phyloP scores from a whole-genome alignment of 192 early-diverging fungal species.

The Pilobolus umbonatus region DNA sequence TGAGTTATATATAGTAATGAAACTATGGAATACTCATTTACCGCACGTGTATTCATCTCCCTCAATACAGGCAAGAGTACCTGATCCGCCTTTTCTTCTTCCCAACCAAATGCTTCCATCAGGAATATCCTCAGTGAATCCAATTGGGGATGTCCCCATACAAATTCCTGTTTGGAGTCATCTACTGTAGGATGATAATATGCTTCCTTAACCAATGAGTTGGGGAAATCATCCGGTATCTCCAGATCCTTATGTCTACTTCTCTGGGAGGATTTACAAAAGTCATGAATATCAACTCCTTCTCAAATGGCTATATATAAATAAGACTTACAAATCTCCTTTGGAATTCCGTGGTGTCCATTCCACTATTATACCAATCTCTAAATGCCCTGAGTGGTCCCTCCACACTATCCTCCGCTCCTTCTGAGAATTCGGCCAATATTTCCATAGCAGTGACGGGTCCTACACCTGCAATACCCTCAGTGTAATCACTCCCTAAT shows the following conservation, averaged over 20 bases:
- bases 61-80: conserved; percentile 67
- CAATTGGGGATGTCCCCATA: conserved; percentile 72
- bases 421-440: conserved; percentile 62
- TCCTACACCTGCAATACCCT: conserved; percentile 83
- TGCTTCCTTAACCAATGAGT: conserved; percentile 67
- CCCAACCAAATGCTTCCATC: conserved; percentile 56
- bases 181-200: conserved; percentile 82
- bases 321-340: conserved; percentile 44
- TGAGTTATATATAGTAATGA: not conserved
- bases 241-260: conserved; percentile 60
- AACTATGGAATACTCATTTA: not conserved
- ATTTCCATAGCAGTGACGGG: conserved; percentile 88
- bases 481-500: conserved; percentile 97
- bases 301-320: not conserved
- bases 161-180: conserved; percentile 46
- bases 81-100: conserved; percentile 59
- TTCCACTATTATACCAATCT: conserved; percentile 38
- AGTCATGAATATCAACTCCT: not conserved
- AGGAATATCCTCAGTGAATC: conserved; percentile 62
- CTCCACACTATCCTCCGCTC: conserved; percentile 34
- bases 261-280: conserved; percentile 30
- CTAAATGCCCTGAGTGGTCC: conserved; percentile 57
- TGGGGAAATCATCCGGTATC: conserved; percentile 77
- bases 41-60: conserved; percentile 40
- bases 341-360: conserved; percentile 29